A percentile compares a stretch with the other conserved stretches of the same genome.
Evolutionary conservation across 2,329 filamentous ascomycete genomes (phyloP).

Genomic region (Cordyceps pruinosa): DNA sequence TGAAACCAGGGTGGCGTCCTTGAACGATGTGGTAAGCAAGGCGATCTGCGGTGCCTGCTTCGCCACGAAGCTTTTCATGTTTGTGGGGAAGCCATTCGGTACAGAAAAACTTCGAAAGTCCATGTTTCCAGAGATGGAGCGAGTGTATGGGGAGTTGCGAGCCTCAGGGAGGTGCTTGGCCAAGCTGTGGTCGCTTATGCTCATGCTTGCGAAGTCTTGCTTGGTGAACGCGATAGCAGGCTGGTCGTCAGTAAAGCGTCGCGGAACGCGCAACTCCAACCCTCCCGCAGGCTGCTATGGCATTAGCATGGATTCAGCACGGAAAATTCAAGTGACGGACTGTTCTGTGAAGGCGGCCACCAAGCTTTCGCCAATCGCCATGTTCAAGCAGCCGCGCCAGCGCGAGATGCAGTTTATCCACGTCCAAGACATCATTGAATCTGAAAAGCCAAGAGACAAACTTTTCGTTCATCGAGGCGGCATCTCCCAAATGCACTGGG

Average conservation of each 20-base stretch:
- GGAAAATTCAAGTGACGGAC: not conserved
- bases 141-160: not conserved
- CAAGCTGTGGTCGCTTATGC: not conserved
- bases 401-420: conserved; percentile 28
- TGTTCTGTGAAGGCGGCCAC: conserved; percentile 30
- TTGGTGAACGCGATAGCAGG: conserved; percentile 4
- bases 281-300: not conserved
- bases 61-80: not conserved
- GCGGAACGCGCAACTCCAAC: conserved; percentile 5
- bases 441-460: conserved; percentile 29
- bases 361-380: conserved; percentile 40
- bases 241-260: not conserved
- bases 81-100: not conserved
- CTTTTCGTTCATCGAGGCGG: conserved; percentile 20
- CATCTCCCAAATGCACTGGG: conserved; percentile 28
- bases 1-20: conserved; percentile 39
- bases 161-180: conserved; percentile 2
- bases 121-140: not conserved
- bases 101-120: not conserved
- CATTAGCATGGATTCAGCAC: not conserved
- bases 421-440: conserved; percentile 42
- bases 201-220: not conserved
- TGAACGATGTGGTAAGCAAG: conserved; percentile 33
- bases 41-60: not conserved
- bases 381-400: conserved; percentile 33